Base-by-base conservation (phyloP, 2,329 filamentous ascomycete genomes). In the Xylariales sp. region DNA sequence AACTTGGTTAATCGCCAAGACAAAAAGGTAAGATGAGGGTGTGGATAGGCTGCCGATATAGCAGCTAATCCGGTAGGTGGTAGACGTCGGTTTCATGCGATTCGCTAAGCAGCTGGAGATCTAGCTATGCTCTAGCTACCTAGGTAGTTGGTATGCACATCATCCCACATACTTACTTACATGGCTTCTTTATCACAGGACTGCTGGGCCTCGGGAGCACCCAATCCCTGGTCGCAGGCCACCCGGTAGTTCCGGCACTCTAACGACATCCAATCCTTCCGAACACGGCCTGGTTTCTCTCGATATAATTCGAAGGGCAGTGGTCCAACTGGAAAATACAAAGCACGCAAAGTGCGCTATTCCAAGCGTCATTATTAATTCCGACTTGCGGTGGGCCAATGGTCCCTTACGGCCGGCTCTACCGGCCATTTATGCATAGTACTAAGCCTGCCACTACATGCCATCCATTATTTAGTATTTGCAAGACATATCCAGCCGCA, bases 341-440 rank as follows among this genome's bases (percentile, higher is more conserved):
- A 46, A 68, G 69, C 69, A 70, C 69, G 63, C 66, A 64, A 70
- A 57, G 60, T 58, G 64, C 67, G 60, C 66, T 56, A 54, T 39
- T 55, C 43, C n/a, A 64, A 66, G 69, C 69, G 69, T 70, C 69
- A 70, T 70, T 64, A 54, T 54, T 54, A 12, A 56, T 52, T 39
- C 50, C 32, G 55, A 53, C 49, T 30, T 4, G 45, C 39, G 12
- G n/a, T 49, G 49, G 39, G 46, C 62, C 66, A 66, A 65, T 70
- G 39, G 32, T 30, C 41, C 49, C 57, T 43, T 32, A 23, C 1
- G 28, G 39, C 48, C 5, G 36, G 2, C 16, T 30, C 62, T 50
- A 32, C 32, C 23, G n/a, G 54, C 34, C 23, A 56, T 7, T 34
- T 34, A 36, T 45, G 43, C 41, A 56, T 43, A 14, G 39, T 12